These are phyloP conservation scores for Cladorrhinum samala DNA, from an alignment of 495 filamentous ascomycete genomes.

Conservation along the genomic window DNA sequence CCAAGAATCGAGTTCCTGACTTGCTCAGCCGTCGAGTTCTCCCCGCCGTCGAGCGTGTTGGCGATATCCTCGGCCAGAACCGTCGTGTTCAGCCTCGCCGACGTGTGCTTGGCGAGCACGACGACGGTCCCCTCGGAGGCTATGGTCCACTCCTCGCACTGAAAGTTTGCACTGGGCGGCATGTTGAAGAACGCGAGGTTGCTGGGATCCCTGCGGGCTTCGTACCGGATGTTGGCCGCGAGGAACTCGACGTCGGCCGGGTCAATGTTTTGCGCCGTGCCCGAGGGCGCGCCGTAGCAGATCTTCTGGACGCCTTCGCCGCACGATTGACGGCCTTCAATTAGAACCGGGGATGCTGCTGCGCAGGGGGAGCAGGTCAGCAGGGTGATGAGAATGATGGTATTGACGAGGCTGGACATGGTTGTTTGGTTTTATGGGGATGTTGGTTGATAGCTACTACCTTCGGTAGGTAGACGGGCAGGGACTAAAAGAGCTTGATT, in stretches of 20 bases:
- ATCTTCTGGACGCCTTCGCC: not conserved
- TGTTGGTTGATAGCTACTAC: no score
- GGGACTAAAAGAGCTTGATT: no score
- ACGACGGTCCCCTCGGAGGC: slow-evolving; percentile 7
- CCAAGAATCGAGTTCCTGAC: slow-evolving; percentile 6
- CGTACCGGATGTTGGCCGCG: not conserved
- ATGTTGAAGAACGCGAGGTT: not conserved
- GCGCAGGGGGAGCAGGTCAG: no score
- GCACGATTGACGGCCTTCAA: not conserved
- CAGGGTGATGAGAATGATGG: no score
- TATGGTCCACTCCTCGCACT: slow-evolving; percentile 14
- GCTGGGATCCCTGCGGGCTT: not conserved
- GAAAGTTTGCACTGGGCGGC: not conserved
- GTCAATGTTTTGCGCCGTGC: not conserved
- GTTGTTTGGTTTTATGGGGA: no score
- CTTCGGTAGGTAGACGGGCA: no score
- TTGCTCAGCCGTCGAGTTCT: slow-evolving; percentile 6
- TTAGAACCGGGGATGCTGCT: no score
- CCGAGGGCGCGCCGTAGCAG: not conserved
- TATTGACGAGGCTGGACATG: no score
- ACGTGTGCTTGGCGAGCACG: slow-evolving; percentile 8
- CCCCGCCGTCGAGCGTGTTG: slow-evolving; percentile 13
- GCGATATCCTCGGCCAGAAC: slow-evolving; percentile 12
- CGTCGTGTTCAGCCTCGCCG: slow-evolving; percentile 6
- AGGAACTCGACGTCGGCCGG: not conserved